Conservation (phyloP, 345 rosid genomes). For the Trapa incisa region DNA sequence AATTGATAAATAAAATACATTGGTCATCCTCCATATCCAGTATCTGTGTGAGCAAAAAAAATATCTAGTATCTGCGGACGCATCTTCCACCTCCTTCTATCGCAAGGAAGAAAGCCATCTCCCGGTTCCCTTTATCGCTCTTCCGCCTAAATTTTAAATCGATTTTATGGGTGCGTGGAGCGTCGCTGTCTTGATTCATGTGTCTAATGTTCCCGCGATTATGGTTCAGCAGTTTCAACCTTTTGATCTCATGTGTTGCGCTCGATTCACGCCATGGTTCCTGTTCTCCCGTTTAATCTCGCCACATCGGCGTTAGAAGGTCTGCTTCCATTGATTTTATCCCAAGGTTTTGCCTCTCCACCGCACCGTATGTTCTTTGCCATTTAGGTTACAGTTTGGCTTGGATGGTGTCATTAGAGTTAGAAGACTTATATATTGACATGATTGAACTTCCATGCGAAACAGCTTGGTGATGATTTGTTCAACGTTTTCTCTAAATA, state of each 20-base stretch:
- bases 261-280: slow-evolving; percentile 12
- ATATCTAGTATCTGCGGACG: neutral
- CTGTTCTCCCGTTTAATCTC: slow-evolving; percentile 6
- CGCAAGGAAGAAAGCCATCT: neutral
- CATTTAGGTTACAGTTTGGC: neutral
- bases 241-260: neutral
- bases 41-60: too few species aligned
- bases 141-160: neutral
- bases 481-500: neutral
- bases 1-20: too few species aligned
- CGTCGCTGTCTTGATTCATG: neutral
- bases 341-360: neutral
- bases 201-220: slow-evolving; percentile 4
- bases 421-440: neutral
- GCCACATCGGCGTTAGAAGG: slow-evolving; percentile 5
- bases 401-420: neutral
- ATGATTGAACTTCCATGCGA: neutral
- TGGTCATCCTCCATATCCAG: too few species aligned
- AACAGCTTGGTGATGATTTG: neutral
- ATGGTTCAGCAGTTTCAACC: slow-evolving; percentile 1
- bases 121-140: neutral
- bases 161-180: slow-evolving; percentile 4
- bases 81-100: neutral
- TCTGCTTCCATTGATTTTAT: neutral
- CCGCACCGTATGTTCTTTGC: neutral